These are phyloP conservation scores for Botrytis fragariae DNA, from an alignment of 2,329 filamentous ascomycete genomes.

Conservation along the genomic window DNA sequence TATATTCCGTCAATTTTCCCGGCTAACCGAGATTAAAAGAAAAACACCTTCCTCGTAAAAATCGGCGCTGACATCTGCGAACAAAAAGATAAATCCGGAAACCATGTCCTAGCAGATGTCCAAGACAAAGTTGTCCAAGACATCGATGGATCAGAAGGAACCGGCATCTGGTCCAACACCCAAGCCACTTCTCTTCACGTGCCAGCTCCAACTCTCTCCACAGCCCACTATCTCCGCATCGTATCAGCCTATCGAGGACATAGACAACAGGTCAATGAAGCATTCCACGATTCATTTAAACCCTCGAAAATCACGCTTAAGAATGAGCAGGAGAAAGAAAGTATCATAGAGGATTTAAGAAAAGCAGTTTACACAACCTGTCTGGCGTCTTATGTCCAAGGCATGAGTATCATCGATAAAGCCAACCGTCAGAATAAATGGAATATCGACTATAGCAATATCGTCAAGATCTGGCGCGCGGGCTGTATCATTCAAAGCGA, in stretches of 20 bases:
- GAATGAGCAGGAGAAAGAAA: neutral
- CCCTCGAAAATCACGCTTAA: constrained; percentile 19
- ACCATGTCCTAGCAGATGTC: constrained; percentile 48
- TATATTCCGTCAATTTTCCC: neutral
- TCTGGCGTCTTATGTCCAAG: constrained; percentile 62
- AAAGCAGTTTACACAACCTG: constrained; percentile 60
- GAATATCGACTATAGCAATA: constrained; percentile 53
- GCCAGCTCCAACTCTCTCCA: constrained; percentile 61
- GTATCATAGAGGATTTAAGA: constrained; percentile 55
- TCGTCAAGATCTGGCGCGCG: constrained; percentile 61
- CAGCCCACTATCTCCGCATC: constrained; percentile 52
- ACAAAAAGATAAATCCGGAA: constrained; percentile 43
- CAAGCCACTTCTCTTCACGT: constrained; percentile 62
- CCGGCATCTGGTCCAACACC: constrained; percentile 62
- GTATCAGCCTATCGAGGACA: constrained; percentile 60
- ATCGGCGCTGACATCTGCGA: constrained; percentile 62
- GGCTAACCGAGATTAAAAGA: constrained; percentile 24
- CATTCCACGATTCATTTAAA: constrained; percentile 38
- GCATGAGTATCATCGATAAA: constrained; percentile 60
- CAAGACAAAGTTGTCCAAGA: constrained; percentile 69
- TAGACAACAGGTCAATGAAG: constrained; percentile 46
- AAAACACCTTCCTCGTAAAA: constrained; percentile 59
- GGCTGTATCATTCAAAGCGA: constrained; percentile 72
- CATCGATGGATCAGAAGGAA: constrained; percentile 63
- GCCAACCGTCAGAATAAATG: constrained; percentile 59